These are phyloP conservation scores for Aspergillus udagawae DNA, from an alignment of 2,329 filamentous ascomycete species.

Conservation along the genomic window DNA sequence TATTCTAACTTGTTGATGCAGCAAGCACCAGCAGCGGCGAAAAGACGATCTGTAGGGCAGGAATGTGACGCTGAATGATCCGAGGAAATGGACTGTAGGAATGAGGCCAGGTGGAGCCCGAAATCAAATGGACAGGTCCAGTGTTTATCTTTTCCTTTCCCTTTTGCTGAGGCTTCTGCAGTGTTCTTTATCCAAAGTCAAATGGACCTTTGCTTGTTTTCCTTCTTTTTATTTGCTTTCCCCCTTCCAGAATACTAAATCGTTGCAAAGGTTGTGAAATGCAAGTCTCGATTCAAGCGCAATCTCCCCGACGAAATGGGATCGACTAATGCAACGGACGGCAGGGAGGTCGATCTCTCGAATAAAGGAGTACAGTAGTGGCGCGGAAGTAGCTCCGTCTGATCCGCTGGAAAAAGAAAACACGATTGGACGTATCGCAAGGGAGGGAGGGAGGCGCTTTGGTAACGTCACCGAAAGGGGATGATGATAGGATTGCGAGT, in stretches of 20 bases:
- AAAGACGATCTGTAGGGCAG: conserved; percentile 23
- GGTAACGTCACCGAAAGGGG: conserved; percentile 15
- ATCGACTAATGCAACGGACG: conserved; percentile 27
- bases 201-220: not conserved
- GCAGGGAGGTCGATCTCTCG: conserved; percentile 32
- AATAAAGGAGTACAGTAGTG: conserved; percentile 19
- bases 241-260: conserved; percentile 5
- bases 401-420: conserved; percentile 14
- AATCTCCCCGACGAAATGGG: conserved; percentile 17
- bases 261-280: conserved; percentile 10
- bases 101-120: conserved; percentile 15
- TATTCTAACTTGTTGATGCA: conserved; percentile 16
- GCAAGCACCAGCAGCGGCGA: conserved; percentile 6
- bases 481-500: not conserved
- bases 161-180: conserved; percentile 2
- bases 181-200: conserved; percentile 3
- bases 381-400: conserved; percentile 20
- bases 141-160: conserved; percentile 7
- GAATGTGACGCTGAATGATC: conserved; percentile 23
- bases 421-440: conserved; percentile 18
- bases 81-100: conserved; percentile 14
- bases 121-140: conserved; percentile 16
- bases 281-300: conserved; percentile 11
- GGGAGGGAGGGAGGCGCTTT: conserved; percentile 17
- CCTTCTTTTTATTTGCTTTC: conserved; percentile 4